phyloP scores from a whole-genome alignment of 78 protist species.

The Speleostelium caveatum region DNA sequence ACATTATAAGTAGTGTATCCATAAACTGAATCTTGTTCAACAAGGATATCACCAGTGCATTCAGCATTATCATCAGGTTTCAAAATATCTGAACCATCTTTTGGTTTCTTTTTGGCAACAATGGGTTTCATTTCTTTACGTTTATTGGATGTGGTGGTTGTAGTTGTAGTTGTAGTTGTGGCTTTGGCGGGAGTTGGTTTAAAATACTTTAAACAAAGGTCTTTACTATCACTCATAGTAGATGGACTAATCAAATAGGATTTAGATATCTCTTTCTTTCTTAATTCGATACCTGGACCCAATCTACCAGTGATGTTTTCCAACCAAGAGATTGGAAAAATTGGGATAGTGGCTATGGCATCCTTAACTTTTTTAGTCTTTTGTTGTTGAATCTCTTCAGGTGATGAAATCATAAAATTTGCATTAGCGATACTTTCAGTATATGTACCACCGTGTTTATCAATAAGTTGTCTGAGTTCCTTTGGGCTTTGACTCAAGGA shows the following conservation, averaged over 20 bases:
- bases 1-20: slow-evolving; percentile 76
- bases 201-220: slow-evolving; percentile 6
- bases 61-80: not conserved
- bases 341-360: slow-evolving; percentile 53
- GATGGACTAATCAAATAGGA: slow-evolving; percentile 22
- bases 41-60: slow-evolving; percentile 11
- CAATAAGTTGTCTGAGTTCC: slow-evolving; percentile 7
- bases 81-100: slow-evolving; percentile 59
- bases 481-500: slow-evolving; percentile 19
- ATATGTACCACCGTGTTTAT: slow-evolving; percentile 68
- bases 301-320: slow-evolving; percentile 33
- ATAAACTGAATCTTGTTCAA: slow-evolving; percentile 20
- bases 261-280: slow-evolving; percentile 23
- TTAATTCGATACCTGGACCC: slow-evolving; percentile 52
- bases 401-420: slow-evolving; percentile 40
- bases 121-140: slow-evolving; percentile 12
- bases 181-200: not conserved
- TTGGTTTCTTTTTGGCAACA: slow-evolving; percentile 50
- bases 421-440: slow-evolving; percentile 38
- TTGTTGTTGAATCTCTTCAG: slow-evolving; percentile 12
- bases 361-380: slow-evolving; percentile 57
- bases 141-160: slow-evolving; percentile 9
- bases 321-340: slow-evolving; percentile 41
- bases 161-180: slow-evolving; percentile 31
- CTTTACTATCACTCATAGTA: slow-evolving; percentile 2